These are phyloP conservation scores for Pseudohalonectria lignicola DNA, from an alignment of 2,329 filamentous ascomycete genomes.

Conservation along the genomic window DNA sequence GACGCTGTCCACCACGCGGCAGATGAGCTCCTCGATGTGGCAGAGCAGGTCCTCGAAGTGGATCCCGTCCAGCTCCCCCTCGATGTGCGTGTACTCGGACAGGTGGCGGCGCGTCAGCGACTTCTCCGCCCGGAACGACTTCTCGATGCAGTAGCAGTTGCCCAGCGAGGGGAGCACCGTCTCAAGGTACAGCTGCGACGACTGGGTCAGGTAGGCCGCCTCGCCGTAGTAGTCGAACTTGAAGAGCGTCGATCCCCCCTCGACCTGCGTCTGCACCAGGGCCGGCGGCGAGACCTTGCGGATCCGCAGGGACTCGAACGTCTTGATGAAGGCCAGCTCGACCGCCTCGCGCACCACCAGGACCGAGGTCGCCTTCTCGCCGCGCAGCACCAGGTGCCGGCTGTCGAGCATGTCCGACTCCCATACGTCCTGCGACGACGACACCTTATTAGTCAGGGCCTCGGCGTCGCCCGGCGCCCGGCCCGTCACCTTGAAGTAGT, in stretches of 20 bases:
- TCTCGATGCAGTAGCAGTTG: conserved; percentile 95
- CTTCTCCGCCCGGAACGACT: conserved; percentile 97
- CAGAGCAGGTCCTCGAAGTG: conserved; percentile 77
- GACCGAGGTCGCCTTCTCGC: conserved; percentile 72
- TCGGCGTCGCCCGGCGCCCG: conserved; percentile 78
- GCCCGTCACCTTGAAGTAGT: conserved; percentile 75
- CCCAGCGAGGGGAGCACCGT: conserved; percentile 84
- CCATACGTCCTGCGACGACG: conserved; percentile 47
- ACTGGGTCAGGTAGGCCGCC: conserved; percentile 88
- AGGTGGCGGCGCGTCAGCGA: conserved; percentile 87
- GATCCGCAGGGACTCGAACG: conserved; percentile 66
- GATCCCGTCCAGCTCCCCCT: conserved; percentile 95
- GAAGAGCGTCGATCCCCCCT: conserved; percentile 88
- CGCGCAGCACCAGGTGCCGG: conserved; percentile 76
- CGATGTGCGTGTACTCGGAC: conserved; percentile 93
- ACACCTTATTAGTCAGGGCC: conserved; percentile 72
- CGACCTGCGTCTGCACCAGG: conserved; percentile 89
- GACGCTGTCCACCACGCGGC: conserved; percentile 69
- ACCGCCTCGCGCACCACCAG: conserved; percentile 79
- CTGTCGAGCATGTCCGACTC: conserved; percentile 42
- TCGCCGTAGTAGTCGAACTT: conserved; percentile 55
- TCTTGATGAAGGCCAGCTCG: conserved; percentile 68
- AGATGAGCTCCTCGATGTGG: conserved; percentile 81
- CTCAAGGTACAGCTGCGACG: conserved; percentile 94
- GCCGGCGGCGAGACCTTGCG: conserved; percentile 82